Conservation (phyloP, 768 basidiomycete genomes). For the Tulasnella sp. region DNA sequence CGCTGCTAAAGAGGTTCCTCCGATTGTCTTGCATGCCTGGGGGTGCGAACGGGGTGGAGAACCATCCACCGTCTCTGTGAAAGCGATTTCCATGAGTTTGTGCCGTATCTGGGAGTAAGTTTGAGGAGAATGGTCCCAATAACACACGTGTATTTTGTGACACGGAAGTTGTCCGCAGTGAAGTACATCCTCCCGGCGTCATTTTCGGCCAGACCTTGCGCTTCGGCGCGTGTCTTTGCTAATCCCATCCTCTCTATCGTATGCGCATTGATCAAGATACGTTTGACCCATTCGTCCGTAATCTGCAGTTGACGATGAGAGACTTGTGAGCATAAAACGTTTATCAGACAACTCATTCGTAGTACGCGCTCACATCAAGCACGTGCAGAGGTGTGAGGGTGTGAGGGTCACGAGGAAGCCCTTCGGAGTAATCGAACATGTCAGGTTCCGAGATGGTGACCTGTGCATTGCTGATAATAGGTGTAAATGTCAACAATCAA, state of each 20-base stretch:
- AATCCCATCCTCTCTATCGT: conserved; percentile 65
- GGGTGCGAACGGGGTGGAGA: conserved; percentile 33
- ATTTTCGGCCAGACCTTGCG: conserved; percentile 38
- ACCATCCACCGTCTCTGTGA: conserved; percentile 56
- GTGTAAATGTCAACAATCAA: background rate
- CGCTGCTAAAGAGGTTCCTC: conserved; percentile 39
- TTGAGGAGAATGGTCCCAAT: background rate
- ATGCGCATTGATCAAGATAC: conserved; percentile 65
- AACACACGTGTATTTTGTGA: conserved; percentile 54
- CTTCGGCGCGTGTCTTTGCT: conserved; percentile 50
- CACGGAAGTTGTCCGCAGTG: conserved; percentile 50
- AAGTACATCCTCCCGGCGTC: conserved; percentile 44
- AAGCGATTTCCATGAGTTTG: background rate
- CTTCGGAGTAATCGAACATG: conserved; percentile 65
- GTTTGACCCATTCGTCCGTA: conserved; percentile 57
- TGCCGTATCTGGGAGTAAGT: background rate
- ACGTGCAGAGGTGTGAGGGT: conserved; percentile 71
- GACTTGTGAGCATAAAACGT: background rate
- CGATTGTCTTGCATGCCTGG: conserved; percentile 28
- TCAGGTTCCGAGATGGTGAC: conserved; percentile 63
- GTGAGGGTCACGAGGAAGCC: conserved; percentile 48
- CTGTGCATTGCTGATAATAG: conserved; percentile 33
- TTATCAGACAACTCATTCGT: too few species aligned
- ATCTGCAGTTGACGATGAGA: conserved; percentile 39
- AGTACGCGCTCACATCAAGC: conserved; percentile 72